Evolutionary conservation across 2,329 filamentous ascomycete genomes (phyloP).

Genomic region (Lasiodiplodia gonubiensis): DNA sequence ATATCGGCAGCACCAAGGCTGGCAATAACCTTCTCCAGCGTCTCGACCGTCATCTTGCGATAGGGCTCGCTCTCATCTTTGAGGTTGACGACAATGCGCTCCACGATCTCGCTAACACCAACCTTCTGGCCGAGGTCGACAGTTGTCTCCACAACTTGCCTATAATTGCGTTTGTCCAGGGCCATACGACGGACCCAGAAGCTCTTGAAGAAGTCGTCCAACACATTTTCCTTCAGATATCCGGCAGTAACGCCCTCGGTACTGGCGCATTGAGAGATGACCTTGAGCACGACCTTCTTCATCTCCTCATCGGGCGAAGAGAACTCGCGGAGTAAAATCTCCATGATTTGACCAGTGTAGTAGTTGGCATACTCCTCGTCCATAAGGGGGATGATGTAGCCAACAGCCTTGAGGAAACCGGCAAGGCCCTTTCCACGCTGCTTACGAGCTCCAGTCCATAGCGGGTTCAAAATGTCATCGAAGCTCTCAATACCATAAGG

Average conservation of each 20-base stretch:
- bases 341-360: constrained; percentile 98
- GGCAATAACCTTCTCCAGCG: constrained; percentile 93
- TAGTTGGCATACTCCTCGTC: constrained; percentile 99
- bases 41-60: constrained; percentile 98
- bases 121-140: constrained; percentile 97
- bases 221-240: constrained; percentile 93
- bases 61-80: constrained; percentile 99
- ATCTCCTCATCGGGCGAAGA: constrained; percentile 98
- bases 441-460: constrained; percentile 96
- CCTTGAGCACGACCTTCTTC: constrained; percentile 99
- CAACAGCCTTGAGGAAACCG: constrained; percentile 95
- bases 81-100: constrained; percentile 90
- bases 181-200: constrained; percentile 99
- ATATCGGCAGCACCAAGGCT: constrained; percentile 93
- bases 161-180: constrained; percentile 94
- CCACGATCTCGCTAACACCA: constrained; percentile 93
- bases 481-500: constrained; percentile 99
- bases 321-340: constrained; percentile 94
- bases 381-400: constrained; percentile 98
- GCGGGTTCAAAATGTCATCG: constrained; percentile 93
- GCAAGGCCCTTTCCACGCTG: constrained; percentile 95
- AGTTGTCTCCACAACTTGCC: constrained; percentile 96
- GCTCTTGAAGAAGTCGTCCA: constrained; percentile 97
- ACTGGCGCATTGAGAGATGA: constrained; percentile 92
- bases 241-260: constrained; percentile 94